Conservation (phyloP, 225 moss, liverwort and hornwort genomes). For the Physcomitrellopsis africana region DNA sequence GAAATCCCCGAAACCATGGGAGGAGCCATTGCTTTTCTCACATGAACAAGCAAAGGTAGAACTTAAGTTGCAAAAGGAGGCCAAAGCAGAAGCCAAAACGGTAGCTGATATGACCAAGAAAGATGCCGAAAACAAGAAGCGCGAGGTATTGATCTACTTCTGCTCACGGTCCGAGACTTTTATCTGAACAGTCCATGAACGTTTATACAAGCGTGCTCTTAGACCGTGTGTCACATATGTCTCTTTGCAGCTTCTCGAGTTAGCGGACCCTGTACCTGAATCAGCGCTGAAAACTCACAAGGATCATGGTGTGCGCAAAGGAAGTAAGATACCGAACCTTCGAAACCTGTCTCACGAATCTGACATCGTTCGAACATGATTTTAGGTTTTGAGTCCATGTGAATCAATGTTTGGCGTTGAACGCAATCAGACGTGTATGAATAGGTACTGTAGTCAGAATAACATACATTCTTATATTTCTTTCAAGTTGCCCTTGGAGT, state of each 20-base stretch:
- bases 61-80: slow-evolving; percentile 40
- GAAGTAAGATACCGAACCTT: slow-evolving; percentile 38
- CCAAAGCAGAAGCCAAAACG: slow-evolving; percentile 36
- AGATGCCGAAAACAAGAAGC: slow-evolving; percentile 34
- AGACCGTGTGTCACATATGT: neutral
- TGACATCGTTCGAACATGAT: neutral
- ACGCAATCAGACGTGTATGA: neutral
- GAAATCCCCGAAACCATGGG: slow-evolving; percentile 26
- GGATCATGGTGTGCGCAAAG: slow-evolving; percentile 40
- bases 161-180: neutral
- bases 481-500: slow-evolving; percentile 9
- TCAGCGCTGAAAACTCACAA: slow-evolving; percentile 36
- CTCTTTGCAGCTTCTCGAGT: slow-evolving; percentile 37
- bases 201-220: neutral
- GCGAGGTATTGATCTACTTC: slow-evolving; percentile 28
- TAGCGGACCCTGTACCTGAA: slow-evolving; percentile 47
- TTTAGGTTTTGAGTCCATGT: too few relatives aligned
- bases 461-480: neutral
- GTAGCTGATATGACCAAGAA: slow-evolving; percentile 33
- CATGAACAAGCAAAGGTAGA: slow-evolving; percentile 44
- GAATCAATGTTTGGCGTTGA: neutral
- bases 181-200: neutral
- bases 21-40: slow-evolving; percentile 39
- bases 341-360: neutral
- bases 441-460: neutral